These are phyloP conservation scores for Trypanosoma brucei DNA, from an alignment of 208 protist species.

Conservation along the genomic window DNA sequence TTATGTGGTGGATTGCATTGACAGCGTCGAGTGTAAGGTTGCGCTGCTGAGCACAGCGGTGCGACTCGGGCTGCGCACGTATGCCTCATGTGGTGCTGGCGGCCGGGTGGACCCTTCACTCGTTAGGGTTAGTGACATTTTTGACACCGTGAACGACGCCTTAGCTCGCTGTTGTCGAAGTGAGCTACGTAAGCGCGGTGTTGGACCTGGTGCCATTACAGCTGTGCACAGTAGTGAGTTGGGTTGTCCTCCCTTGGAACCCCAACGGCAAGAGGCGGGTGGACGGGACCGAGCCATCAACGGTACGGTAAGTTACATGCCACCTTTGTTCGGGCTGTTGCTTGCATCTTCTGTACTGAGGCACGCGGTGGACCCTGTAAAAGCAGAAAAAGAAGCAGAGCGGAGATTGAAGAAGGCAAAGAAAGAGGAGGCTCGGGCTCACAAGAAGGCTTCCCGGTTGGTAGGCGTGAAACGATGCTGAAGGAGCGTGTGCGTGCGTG, in stretches of 20 bases:
- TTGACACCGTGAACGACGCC: slow-evolving; percentile 75
- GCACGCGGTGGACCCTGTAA: slow-evolving; percentile 49
- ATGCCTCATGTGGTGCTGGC: slow-evolving; percentile 80
- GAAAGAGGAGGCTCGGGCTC: slow-evolving; percentile 19
- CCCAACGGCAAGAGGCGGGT: slow-evolving; percentile 70
- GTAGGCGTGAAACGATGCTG: neutral
- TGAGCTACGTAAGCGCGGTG: slow-evolving; percentile 55
- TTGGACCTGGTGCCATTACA: slow-evolving; percentile 50
- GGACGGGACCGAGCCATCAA: slow-evolving; percentile 78
- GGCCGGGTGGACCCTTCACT: slow-evolving; percentile 71
- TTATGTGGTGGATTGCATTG: slow-evolving; percentile 90
- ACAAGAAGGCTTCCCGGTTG: slow-evolving; percentile 24
- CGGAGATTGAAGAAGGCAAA: slow-evolving; percentile 30
- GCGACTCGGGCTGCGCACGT: slow-evolving; percentile 53
- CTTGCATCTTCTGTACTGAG: slow-evolving; percentile 71
- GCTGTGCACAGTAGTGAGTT: slow-evolving; percentile 71
- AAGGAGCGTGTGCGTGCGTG: neutral
- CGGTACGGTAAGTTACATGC: slow-evolving; percentile 90
- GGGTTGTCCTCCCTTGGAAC: slow-evolving; percentile 49
- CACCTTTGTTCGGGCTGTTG: slow-evolving; percentile 77
- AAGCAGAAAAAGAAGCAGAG: slow-evolving; percentile 37
- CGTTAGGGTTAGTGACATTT: slow-evolving; percentile 61
- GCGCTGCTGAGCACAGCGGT: slow-evolving; percentile 61
- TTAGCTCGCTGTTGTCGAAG: slow-evolving; percentile 61
- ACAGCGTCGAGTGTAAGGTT: slow-evolving; percentile 88